phyloP scores from a whole-genome alignment of 495 filamentous ascomycete genomes.

The Haplographium delicatum region DNA sequence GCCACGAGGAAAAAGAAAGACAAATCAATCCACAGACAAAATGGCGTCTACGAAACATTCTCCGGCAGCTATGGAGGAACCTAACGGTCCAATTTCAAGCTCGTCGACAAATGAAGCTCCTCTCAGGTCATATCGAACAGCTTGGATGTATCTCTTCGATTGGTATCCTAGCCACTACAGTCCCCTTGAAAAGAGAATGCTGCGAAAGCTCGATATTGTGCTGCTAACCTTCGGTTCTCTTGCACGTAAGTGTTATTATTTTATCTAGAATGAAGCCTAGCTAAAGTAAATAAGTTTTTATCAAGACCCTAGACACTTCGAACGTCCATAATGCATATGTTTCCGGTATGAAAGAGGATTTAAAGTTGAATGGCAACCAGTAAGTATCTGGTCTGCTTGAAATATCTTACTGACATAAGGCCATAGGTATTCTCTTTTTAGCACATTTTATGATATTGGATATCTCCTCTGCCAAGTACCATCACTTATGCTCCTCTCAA shows the following conservation, averaged over 20 bases:
- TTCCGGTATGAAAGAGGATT: conserved; percentile 59
- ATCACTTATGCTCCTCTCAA: conserved; percentile 38
- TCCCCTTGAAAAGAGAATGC: conserved; percentile 16
- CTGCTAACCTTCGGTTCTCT: conserved; percentile 58
- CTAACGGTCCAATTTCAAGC: too few species aligned
- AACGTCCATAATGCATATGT: conserved; percentile 61
- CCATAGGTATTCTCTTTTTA: conserved; percentile 18
- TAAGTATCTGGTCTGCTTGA: conserved; percentile 31
- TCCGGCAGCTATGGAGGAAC: too few species aligned
- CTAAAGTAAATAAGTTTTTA: conserved; percentile 29
- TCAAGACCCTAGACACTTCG: conserved; percentile 46
- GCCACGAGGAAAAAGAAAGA: too few species aligned
- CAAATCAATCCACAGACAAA: too few species aligned
- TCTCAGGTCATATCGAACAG: too few species aligned
- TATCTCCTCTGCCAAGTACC: conserved; percentile 45
- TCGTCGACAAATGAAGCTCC: too few species aligned
- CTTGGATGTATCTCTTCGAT: too few species aligned
- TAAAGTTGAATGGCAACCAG: conserved; percentile 51
- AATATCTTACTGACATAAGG: not conserved
- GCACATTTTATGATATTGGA: conserved; percentile 35
- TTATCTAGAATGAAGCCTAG: not conserved
- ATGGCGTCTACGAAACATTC: too few species aligned
- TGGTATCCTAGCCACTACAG: conserved; percentile 24
- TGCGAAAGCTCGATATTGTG: conserved; percentile 48
- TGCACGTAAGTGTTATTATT: conserved; percentile 42